Evolutionary conservation across 768 basidiomycete genomes (phyloP).

Genomic region (Wakefieldia striispora): DNA sequence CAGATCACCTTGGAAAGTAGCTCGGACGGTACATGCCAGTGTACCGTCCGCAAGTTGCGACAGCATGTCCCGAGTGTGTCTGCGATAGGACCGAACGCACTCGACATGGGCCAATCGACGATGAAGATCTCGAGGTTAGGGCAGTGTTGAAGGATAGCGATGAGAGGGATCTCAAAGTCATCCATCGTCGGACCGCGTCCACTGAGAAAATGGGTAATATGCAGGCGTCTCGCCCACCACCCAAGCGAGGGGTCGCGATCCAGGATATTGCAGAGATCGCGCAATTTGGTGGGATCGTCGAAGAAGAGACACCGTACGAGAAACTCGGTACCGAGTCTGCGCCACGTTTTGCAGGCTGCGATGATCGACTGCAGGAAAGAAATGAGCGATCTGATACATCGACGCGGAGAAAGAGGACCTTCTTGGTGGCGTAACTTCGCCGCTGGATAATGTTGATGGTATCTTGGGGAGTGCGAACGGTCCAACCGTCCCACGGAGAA

Average conservation of each 20-base stretch:
- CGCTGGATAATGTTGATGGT: conserved; percentile 56
- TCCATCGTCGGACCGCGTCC: conserved; percentile 42
- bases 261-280: conserved; percentile 50
- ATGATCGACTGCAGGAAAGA: conserved; percentile 54
- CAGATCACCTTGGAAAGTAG: conserved; percentile 66
- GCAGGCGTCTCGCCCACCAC: conserved; percentile 74
- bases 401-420: conserved; percentile 37
- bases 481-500: conserved; percentile 47
- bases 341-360: conserved; percentile 64
- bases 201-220: conserved; percentile 53
- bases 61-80: conserved; percentile 58
- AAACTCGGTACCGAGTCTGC: conserved; percentile 57
- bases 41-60: conserved; percentile 54
- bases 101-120: conserved; percentile 61
- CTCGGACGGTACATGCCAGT: conserved; percentile 56
- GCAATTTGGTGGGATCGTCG: conserved; percentile 54
- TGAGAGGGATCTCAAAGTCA: conserved; percentile 52
- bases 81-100: conserved; percentile 59
- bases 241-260: conserved; percentile 53
- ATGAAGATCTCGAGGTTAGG: conserved; percentile 75
- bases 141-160: conserved; percentile 59
- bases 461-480: conserved; percentile 57
- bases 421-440: conserved; percentile 63
- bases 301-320: conserved; percentile 71
- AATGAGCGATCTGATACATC: not conserved